phyloP scores from a whole-genome alignment of 768 basidiomycete genomes.

The Lactarius psammicola region DNA sequence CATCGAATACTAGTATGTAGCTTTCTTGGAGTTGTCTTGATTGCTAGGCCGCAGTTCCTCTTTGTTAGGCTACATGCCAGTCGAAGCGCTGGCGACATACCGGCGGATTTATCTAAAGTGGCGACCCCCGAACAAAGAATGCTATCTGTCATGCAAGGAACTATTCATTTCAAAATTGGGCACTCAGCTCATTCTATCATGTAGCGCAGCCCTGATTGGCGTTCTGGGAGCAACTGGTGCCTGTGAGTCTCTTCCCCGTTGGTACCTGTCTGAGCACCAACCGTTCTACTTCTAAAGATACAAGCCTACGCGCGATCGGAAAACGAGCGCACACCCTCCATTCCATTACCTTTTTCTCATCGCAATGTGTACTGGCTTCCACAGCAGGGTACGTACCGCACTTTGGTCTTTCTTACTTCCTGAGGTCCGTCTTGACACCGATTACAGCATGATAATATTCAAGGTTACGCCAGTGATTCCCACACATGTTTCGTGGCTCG shows the following conservation, averaged over 20 bases:
- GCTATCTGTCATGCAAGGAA: conserved; percentile 54
- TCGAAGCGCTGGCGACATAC: neutral
- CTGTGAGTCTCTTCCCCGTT: conserved; percentile 46
- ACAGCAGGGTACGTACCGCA: conserved; percentile 33
- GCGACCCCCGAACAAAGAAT: conserved; percentile 44
- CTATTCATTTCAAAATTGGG: neutral
- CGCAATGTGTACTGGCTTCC: conserved; percentile 48
- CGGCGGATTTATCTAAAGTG: conserved; percentile 13
- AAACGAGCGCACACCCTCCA: conserved; percentile 75
- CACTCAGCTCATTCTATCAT: neutral
- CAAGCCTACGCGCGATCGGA: conserved; percentile 65
- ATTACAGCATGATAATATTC: conserved; percentile 44
- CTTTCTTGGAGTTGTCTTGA: conserved; percentile 73
- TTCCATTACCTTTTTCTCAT: conserved; percentile 63
- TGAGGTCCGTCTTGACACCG: neutral
- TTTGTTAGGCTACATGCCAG: conserved; percentile 46
- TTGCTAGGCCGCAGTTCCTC: conserved; percentile 72
- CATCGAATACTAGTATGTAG: conserved; percentile 50
- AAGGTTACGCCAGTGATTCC: conserved; percentile 47
- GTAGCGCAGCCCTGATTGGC: conserved; percentile 61
- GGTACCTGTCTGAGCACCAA: neutral
- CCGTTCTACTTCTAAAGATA: conserved; percentile 37
- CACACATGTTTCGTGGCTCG: conserved; percentile 44
- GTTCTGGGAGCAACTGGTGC: conserved; percentile 66
- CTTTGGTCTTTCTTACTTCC: neutral